Evolutionary conservation across 768 basidiomycete genomes (phyloP).

Genomic region (Multifurca ochricompacta): DNA sequence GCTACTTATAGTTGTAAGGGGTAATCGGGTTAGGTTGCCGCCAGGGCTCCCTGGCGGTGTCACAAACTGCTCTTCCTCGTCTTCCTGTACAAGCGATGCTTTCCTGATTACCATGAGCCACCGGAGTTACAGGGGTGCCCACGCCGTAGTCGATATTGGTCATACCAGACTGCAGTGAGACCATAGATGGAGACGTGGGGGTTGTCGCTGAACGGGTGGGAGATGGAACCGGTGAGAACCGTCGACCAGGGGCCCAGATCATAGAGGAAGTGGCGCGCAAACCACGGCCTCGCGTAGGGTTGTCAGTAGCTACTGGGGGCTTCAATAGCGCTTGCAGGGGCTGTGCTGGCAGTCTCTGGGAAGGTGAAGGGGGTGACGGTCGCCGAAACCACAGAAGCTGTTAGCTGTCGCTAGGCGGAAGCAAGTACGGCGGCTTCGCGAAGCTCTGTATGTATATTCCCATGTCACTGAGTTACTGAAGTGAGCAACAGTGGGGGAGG

Average conservation of each 20-base stretch:
- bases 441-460: neutral
- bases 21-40: conserved; percentile 1
- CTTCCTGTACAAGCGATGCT: conserved; percentile 12
- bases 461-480: neutral
- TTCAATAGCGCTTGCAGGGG: neutral
- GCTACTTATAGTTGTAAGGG: neutral
- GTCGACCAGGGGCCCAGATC: conserved; percentile 8
- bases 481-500: conserved; percentile 4
- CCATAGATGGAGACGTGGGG: conserved; percentile 7
- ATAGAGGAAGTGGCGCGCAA: conserved; percentile 8
- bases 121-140: neutral
- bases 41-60: conserved; percentile 17
- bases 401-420: neutral
- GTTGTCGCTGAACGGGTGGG: conserved; percentile 7
- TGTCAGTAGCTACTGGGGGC: neutral
- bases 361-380: neutral
- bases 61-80: conserved; percentile 15
- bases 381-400: neutral
- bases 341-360: neutral
- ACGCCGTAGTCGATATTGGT: neutral
- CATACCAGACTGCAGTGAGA: conserved; percentile 3
- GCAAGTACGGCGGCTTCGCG: neutral
- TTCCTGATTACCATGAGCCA: neutral
- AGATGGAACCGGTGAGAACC: conserved; percentile 8
- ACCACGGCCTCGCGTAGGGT: conserved; percentile 7